A percentile compares a stretch with the other conserved stretches of the same genome.
Evolutionary conservation across 2,329 filamentous ascomycete genomes (phyloP).

Genomic region (Monosporascus sp.): DNA sequence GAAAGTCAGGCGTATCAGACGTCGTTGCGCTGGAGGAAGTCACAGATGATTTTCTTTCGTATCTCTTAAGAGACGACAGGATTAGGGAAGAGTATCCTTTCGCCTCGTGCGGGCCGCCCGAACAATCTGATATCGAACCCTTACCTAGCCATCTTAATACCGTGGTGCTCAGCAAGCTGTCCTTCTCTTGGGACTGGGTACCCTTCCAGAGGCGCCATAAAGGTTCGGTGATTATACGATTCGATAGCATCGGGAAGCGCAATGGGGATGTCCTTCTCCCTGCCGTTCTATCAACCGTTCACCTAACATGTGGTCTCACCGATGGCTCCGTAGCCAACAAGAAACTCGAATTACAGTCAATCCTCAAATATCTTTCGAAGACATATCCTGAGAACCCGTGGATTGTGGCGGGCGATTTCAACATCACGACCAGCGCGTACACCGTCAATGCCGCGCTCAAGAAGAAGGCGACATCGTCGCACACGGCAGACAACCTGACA

Average conservation of each 20-base stretch:
- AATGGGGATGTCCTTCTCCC: conserved; percentile 26
- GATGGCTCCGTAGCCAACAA: conserved; percentile 54
- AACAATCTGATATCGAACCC: conserved; percentile 45
- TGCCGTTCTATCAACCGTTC: conserved; percentile 51
- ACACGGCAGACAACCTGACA: conserved; percentile 38
- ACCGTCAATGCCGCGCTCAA: conserved; percentile 49
- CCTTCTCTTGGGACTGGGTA: conserved; percentile 52
- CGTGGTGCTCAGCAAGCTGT: conserved; percentile 51
- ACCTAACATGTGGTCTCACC: conserved; percentile 57
- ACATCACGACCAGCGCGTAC: conserved; percentile 53
- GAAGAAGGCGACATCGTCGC: conserved; percentile 46
- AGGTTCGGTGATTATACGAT: conserved; percentile 46
- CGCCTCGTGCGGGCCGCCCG: conserved; percentile 51
- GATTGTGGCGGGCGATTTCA: conserved; percentile 61
- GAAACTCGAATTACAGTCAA: conserved; percentile 46
- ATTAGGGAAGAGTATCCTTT: conserved; percentile 49
- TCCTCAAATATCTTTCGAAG: conserved; percentile 41
- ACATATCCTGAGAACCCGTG: conserved; percentile 41
- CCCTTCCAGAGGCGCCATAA: conserved; percentile 53
- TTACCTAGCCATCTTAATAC: conserved; percentile 57
- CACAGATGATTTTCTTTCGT: conserved; percentile 56
- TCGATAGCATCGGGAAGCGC: conserved; percentile 23
- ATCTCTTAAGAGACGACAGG: conserved; percentile 41
- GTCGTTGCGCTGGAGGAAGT: conserved; percentile 57
- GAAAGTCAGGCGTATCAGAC: conserved; percentile 37